Evolutionary conservation across 2,329 filamentous ascomycete species (phyloP).

Genomic region (Salinomyces thailandicus): DNA sequence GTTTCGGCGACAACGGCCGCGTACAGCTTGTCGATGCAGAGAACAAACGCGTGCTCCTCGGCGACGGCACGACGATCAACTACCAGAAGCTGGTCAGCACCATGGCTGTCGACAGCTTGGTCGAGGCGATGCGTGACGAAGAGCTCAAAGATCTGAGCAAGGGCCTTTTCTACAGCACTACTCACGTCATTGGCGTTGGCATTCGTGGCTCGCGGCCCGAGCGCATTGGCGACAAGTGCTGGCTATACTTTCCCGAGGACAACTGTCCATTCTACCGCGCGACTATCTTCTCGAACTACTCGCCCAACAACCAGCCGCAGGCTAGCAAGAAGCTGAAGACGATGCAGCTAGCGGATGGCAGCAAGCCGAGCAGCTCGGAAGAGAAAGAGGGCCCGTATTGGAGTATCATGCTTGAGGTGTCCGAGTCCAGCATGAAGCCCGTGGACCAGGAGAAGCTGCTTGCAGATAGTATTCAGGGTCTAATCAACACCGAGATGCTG

Average conservation of each 20-base stretch:
- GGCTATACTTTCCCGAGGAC: slow-evolving; percentile 98
- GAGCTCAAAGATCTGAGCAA: slow-evolving; percentile 76
- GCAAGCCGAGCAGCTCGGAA: slow-evolving; percentile 61
- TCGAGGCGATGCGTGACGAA: slow-evolving; percentile 76
- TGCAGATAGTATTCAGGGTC: slow-evolving; percentile 84
- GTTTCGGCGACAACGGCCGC: slow-evolving; percentile 73
- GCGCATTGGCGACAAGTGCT: slow-evolving; percentile 98
- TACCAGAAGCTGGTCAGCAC: slow-evolving; percentile 92
- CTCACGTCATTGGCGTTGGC: slow-evolving; percentile 93
- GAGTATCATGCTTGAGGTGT: slow-evolving; percentile 99
- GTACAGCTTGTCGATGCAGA: slow-evolving; percentile 81
- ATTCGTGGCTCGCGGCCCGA: slow-evolving; percentile 84
- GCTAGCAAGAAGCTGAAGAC: slow-evolving; percentile 76
- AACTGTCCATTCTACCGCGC: slow-evolving; percentile 99
- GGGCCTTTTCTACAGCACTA: slow-evolving; percentile 91
- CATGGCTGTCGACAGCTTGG: slow-evolving; percentile 87
- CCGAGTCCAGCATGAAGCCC: slow-evolving; percentile 89
- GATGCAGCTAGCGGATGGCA: slow-evolving; percentile 73
- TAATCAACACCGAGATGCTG: slow-evolving; percentile 97
- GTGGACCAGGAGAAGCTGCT: slow-evolving; percentile 78
- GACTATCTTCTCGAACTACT: slow-evolving; percentile 99
- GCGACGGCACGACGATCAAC: slow-evolving; percentile 75
- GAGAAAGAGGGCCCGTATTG: slow-evolving; percentile 89
- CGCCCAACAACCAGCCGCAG: slow-evolving; percentile 90
- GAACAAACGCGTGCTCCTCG: slow-evolving; percentile 70